Percentiles rank a stretch among this genome's conserved stretches.
These are phyloP conservation scores for Dictyostelium purpureum DNA, from an alignment of 78 protist genomes.

Conservation along the genomic window DNA sequence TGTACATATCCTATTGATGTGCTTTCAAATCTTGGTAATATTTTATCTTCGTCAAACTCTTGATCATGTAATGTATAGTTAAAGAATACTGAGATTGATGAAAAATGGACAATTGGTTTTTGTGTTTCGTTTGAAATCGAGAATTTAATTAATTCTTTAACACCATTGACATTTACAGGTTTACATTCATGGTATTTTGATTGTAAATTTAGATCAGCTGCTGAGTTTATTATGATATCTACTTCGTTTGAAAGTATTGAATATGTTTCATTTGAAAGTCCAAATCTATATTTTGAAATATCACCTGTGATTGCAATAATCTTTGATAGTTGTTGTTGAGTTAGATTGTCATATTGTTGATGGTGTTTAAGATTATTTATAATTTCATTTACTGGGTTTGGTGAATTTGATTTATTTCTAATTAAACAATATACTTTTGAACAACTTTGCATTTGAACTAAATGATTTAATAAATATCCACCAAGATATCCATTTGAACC, in stretches of 20 bases:
- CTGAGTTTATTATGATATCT: background rate
- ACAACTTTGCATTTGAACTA: background rate
- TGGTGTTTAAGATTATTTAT: background rate
- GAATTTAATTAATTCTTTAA: background rate
- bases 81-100: slow-evolving; percentile 30
- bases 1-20: slow-evolving; percentile 34
- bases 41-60: background rate
- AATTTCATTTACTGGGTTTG: background rate
- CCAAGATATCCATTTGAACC: slow-evolving; percentile 53
- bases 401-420: background rate
- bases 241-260: background rate
- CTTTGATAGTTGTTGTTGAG: background rate
- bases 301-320: slow-evolving; percentile 7
- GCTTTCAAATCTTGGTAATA: background rate
- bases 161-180: background rate
- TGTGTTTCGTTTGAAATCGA: background rate
- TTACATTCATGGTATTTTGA: background rate
- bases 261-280: background rate
- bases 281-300: slow-evolving; percentile 1
- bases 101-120: slow-evolving; percentile 24
- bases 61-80: background rate
- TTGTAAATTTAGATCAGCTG: background rate
- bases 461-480: background rate
- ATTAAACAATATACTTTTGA: slow-evolving; percentile 29
- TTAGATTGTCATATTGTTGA: background rate